Base-by-base conservation (phyloP, 78 protist genomes). In the Dictyostelium intermedium region DNA sequence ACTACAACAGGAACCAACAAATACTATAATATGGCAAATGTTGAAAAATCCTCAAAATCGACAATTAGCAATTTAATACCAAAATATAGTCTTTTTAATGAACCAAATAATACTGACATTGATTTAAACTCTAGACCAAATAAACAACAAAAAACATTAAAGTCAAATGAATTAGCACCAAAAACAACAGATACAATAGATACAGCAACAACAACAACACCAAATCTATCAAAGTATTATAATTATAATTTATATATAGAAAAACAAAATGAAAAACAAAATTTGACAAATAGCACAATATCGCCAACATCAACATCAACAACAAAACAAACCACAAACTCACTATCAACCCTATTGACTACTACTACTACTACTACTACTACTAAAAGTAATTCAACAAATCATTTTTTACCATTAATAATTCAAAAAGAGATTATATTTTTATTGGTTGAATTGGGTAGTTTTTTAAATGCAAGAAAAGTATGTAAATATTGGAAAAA, bases 381-480 rank as follows among this genome's bases (percentile, higher is more conserved):
- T 30, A 8, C 13, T 8, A 8, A 72, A 61, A 16, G 20, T 56
- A 61, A 37, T 34, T 23, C 60, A 63, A 69, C 32, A 69, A 63
- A 47, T 56, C 18, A 25, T 34, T n/a, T 9, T 30, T n/a, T 89
- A 81, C 94, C 94, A 32, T 27, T 53, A 16, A 47, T 89, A 9
- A 50, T 89, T 34, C 94, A 89, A 47, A 89, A 80, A 70, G 84
- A 89, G 34, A 80, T 89, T 45, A 80, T 89, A 53, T 39, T 35
- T 9, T n/a, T 80, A 39, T 43, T 89, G 20, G 63, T 89, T 7
- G 82, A 81, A 25, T 25, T 43, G 3, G 84, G 80, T 39, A 9
- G 56, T 30, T 82, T 56, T 47, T 5, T 39, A 34, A 32, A 30
- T 6, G 30, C 32, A 34, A 78, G 94, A 80, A 25, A 13, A 4